Percentiles rank a stretch among this genome's conserved stretches.
Conservation (phyloP, 1,139 yeast genomes). For the Spathaspora jeffriesii region DNA sequence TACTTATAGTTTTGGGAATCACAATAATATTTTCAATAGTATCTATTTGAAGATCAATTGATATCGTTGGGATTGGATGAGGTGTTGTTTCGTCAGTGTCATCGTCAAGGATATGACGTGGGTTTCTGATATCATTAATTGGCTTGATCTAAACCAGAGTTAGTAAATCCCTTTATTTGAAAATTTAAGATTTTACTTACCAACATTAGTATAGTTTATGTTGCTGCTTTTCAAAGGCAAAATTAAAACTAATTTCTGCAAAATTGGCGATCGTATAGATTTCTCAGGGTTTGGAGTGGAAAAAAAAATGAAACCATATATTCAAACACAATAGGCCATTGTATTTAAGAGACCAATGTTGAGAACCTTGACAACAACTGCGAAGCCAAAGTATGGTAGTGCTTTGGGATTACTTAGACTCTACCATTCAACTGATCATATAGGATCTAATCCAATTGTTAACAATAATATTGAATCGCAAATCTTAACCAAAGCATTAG, state of each 20-base stretch:
- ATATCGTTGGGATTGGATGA: conserved; percentile 18
- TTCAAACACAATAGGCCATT: not conserved
- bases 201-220: conserved; percentile 6
- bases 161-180: conserved; percentile 2
- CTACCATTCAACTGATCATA: conserved; percentile 41
- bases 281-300: not conserved
- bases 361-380: not conserved
- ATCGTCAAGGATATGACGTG: conserved; percentile 56
- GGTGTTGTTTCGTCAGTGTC: conserved; percentile 21
- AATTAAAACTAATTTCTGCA: no score
- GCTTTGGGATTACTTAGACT: conserved; percentile 5
- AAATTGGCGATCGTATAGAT: not conserved
- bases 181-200: conserved; percentile 5
- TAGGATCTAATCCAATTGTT: conserved; percentile 32
- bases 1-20: conserved; percentile 28
- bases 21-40: conserved; percentile 20
- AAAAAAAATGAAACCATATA: conserved; percentile 5
- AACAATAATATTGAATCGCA: conserved; percentile 31
- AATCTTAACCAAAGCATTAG: conserved; percentile 36
- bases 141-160: conserved; percentile 51
- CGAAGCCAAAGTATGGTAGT: not conserved
- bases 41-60: conserved; percentile 10
- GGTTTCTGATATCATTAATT: conserved; percentile 50
- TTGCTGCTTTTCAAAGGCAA: not conserved
- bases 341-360: not conserved